phyloP scores from a whole-genome alignment of 257 asterid genomes.

The Coffea canephora region DNA sequence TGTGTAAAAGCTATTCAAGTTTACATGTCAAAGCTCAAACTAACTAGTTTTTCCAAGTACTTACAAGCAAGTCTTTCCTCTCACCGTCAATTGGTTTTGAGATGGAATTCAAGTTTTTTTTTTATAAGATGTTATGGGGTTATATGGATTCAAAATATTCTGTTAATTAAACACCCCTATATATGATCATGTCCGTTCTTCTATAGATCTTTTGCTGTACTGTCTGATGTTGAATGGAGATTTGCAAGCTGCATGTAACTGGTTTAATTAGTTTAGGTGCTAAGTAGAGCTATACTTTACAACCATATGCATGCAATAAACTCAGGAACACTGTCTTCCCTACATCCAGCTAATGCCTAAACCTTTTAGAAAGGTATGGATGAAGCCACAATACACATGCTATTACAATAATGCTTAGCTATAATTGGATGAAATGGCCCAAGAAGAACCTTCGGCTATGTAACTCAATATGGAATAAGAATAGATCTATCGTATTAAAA shows the following conservation, averaged over 20 bases:
- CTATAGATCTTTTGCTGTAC: not conserved
- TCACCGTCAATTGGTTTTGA: too few relatives aligned
- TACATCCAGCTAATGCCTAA: constrained; percentile 17
- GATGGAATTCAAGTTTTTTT: too few relatives aligned
- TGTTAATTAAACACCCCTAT: not conserved
- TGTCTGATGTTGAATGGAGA: not conserved
- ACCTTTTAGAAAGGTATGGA: not conserved
- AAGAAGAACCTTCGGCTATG: constrained; percentile 4
- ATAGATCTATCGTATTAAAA: too few relatives aligned
- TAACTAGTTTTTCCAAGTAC: not conserved
- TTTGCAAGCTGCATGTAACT: not conserved
- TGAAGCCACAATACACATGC: constrained; percentile 15
- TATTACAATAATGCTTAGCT: constrained; percentile 14
- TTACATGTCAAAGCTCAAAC: too few relatives aligned
- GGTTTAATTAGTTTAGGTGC: not conserved
- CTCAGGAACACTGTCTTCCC: not conserved
- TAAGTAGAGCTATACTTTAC: not conserved
- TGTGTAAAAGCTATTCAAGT: too few relatives aligned
- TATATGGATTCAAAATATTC: not conserved
- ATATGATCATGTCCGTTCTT: not conserved
- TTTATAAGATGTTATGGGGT: not conserved
- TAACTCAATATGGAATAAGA: not conserved
- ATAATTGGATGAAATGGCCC: constrained; percentile 14
- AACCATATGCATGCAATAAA: not conserved
- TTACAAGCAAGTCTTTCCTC: too few relatives aligned